phyloP scores from a whole-genome alignment of 768 basidiomycete genomes.

The Agrocybe chaxingu region DNA sequence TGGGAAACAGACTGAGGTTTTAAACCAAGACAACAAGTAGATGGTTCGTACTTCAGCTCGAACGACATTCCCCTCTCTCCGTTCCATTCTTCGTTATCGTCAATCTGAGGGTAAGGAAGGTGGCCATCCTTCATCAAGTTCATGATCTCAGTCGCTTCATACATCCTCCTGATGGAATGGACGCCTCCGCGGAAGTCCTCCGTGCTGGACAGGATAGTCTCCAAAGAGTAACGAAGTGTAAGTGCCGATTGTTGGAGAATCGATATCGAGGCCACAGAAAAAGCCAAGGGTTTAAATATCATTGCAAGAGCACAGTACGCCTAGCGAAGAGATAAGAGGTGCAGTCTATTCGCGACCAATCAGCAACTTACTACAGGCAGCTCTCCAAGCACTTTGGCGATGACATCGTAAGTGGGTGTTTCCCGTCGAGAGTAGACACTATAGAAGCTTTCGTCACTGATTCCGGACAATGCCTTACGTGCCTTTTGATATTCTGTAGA shows the following conservation, averaged over 20 bases:
- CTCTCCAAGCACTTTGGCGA: conserved; percentile 17
- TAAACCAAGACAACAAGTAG: conserved; percentile 4
- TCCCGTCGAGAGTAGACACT: conserved; percentile 5
- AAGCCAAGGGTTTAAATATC: conserved; percentile 25
- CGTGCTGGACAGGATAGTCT: conserved; percentile 12
- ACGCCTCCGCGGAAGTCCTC: conserved; percentile 21
- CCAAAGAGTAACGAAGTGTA: conserved; percentile 22
- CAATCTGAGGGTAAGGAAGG: conserved; percentile 16
- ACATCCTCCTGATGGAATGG: conserved; percentile 27
- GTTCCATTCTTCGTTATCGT: neutral
- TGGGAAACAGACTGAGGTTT: conserved; percentile 15
- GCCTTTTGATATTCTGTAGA: conserved; percentile 24
- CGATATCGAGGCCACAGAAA: conserved; percentile 35
- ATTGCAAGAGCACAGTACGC: conserved; percentile 32
- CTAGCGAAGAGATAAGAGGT: conserved; percentile 16
- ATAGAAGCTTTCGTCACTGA: conserved; percentile 17
- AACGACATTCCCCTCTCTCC: conserved; percentile 20
- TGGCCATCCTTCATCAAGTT: conserved; percentile 21
- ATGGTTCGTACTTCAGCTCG: conserved; percentile 14
- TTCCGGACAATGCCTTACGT: conserved; percentile 16
- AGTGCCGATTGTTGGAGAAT: conserved; percentile 33
- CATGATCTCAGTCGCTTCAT: conserved; percentile 16
- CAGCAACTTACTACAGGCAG: conserved; percentile 24
- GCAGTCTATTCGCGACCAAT: neutral
- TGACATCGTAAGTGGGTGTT: conserved; percentile 14